Evolutionary conservation across 2,329 filamentous ascomycete species (phyloP).

Genomic region (Fusarium sp.): DNA sequence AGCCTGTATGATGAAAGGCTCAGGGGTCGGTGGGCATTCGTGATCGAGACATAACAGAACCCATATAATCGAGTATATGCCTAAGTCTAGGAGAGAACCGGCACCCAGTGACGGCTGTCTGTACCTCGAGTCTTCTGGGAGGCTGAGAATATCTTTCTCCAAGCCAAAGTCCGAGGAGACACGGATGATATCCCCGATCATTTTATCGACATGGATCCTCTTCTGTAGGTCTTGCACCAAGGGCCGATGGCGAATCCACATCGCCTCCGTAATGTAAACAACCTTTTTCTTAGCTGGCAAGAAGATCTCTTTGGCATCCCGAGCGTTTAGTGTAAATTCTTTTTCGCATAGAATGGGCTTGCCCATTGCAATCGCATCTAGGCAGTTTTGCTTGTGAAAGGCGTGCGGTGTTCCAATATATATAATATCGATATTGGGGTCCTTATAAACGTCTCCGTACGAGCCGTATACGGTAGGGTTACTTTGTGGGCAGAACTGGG

Average conservation of each 20-base stretch:
- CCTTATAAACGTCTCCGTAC: constrained; percentile 59
- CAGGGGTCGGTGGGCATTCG: too few species aligned
- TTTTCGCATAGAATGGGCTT: constrained; percentile 65
- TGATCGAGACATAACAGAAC: too few species aligned
- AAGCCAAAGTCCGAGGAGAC: constrained; percentile 59
- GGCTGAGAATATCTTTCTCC: constrained; percentile 54
- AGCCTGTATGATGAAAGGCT: too few species aligned
- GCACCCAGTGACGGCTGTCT: constrained; percentile 59
- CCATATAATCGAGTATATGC: too few species aligned
- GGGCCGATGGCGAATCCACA: constrained; percentile 63
- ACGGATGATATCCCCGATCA: constrained; percentile 57
- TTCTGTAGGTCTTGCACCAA: constrained; percentile 54
- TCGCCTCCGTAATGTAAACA: constrained; percentile 63
- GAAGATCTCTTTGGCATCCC: constrained; percentile 58
- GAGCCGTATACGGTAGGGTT: constrained; percentile 57
- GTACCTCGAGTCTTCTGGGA: constrained; percentile 52
- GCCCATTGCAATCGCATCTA: constrained; percentile 59
- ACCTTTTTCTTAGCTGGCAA: constrained; percentile 56
- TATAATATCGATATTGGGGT: constrained; percentile 60
- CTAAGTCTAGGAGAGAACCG: constrained; percentile 61
- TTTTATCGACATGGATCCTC: constrained; percentile 57
- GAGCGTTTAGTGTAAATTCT: constrained; percentile 59
- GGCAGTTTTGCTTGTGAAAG: constrained; percentile 61
- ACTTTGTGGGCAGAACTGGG: too few species aligned
- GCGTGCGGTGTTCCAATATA: constrained; percentile 64